Base-by-base conservation (phyloP, 2,329 filamentous ascomycete genomes). In the Mariannaea elegans region DNA sequence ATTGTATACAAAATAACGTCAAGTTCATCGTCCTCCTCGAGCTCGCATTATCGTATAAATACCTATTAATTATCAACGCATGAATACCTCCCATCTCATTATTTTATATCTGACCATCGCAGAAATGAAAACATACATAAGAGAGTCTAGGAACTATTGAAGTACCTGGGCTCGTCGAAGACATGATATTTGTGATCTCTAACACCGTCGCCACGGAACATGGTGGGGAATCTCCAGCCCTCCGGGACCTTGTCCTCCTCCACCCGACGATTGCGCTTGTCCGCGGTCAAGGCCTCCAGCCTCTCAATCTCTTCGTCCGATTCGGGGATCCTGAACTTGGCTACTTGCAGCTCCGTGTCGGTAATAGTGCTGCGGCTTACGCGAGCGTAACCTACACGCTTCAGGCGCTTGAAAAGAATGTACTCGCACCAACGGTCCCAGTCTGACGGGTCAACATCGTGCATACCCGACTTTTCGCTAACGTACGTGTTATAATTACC, bases 371-470 rank as follows among this genome's bases (percentile, higher is more conserved):
- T 89, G 69, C 95, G 85, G 70, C 90, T 94, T 51, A 99, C 90
- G 53, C 95, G 84, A 4, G 95, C 95, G 75, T 99, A 99, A 1
- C 93, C 94, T 0, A 91, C 90, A 62, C 94, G 86, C 77, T 89
- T 90, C 63, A 99, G 79, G 12, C 89, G 89, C 82, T 97, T 97
- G 83, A 93, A 99, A 23, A 99, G 81, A 66, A 99, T 97, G 77
- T 99, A 99, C 81, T 99, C 94, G 81, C 95, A 99, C 95, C 95
- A 99, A 55, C 95, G 84, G 76, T 99, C 95, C 93, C 93, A 97
- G 75, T 99, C 95, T 3, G 83, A 89, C 0, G 89, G 86, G 72
- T 99, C 95, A 48, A 99, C 95, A 72, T 99, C 95, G 71, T 92
- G 89, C 95, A 99, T 99, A 9, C 93, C 92, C 59, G 91, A 97